Evolutionary conservation across 768 basidiomycete genomes (phyloP), one percentile per base, ranked within the genome.

Genomic region (Boletus subcaerulescens): DNA sequence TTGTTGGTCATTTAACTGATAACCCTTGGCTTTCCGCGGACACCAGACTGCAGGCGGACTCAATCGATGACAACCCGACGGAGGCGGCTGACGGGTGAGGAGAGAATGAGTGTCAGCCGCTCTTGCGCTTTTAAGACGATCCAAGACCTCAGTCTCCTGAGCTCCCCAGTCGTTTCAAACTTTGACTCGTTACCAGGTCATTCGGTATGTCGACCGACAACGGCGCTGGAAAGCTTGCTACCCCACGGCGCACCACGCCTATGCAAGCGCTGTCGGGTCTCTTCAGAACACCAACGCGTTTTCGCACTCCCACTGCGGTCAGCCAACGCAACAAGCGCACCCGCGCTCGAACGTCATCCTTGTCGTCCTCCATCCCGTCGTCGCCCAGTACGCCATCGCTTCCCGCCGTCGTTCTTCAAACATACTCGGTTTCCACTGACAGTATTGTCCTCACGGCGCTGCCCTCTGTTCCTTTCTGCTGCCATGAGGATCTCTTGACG

Each of bases 401-500:
- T 10, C 71, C 76, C 4, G 72, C 79, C 50, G 70, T 87, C 39
- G 83, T 86, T 1, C 71, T 89, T 13, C 84, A 87, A 63, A 80
- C 81, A 53, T 81, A 85, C 53, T 77, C 79, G 29, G 48, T 63
- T 54, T 63, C 67, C 15, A 69, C 78, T 3, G 79, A 83, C 59
- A 82, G 80, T 9, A 72, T 89, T 40, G 75, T 88, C 38, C 81
- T 89, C 65, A 87, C 84, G 0, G 76, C 86, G 7, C 74, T 89
- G 13, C 72, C 77, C 40, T 68, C 67, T 22, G 72, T 79, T 11
- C 86, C 86, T 0, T 90, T 89, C 71, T 86, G 84, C 69, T 87
- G 85, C 67, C 86, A 90, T 64, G 85, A 86, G 55, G 86, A 90
- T 59, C 76, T 89, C 40, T 62, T 87, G 50, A 76, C 79, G 1